Base-by-base conservation (phyloP, 352 stramenopile genomes). In the Phytophthora constricta region DNA sequence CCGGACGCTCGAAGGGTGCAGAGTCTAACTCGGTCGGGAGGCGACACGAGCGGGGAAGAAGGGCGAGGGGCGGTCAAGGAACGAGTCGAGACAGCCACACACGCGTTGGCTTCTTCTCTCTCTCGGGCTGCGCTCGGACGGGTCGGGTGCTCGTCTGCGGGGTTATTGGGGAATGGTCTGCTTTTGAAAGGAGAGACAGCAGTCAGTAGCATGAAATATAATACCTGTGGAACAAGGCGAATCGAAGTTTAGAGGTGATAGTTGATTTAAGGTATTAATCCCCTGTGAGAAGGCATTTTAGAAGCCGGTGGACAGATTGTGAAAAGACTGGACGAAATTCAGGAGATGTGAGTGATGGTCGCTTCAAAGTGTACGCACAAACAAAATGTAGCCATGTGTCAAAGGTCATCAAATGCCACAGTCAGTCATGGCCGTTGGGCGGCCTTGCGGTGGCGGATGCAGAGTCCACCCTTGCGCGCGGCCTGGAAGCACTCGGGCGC, bases 401-500 rank as follows among this genome's bases (percentile, higher is more conserved):
- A n/a, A n/a, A n/a, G n/a, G n/a, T n/a, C n/a, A n/a, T n/a, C n/a
- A n/a, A n/a, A n/a, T n/a, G n/a, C n/a, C n/a, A n/a, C n/a, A n/a
- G n/a, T n/a, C n/a, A 42, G 48, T 67, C 52, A 73, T 19, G 27
- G 3, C 19, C 31, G 19, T 4, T 46, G 46, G 19, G 26, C 57
- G 17, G 69, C 57, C 63, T 87, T 89, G 54, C 85, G 82, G 68
- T 95, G 86, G 31, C 83, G 72, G 52, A 95, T 95, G 76, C 86
- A 95, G 34, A 86, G 77, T n/a, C 86, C 86, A 13, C 84, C 80
- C 51, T 92, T 91, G 59, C 85, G 84, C 23, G 84, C 86, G 0
- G 84, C 84, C 63, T 92, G 86, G 58, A 91, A 91, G 59, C 86
- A 95, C 61, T 92, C 75, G 4, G 82, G 74, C 11, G 84, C 79